A percentile compares a stretch with the other conserved stretches of the same genome.
Conservation (phyloP, 371 early-diverging fungal species). For the Encephalitozoon hellem region DNA sequence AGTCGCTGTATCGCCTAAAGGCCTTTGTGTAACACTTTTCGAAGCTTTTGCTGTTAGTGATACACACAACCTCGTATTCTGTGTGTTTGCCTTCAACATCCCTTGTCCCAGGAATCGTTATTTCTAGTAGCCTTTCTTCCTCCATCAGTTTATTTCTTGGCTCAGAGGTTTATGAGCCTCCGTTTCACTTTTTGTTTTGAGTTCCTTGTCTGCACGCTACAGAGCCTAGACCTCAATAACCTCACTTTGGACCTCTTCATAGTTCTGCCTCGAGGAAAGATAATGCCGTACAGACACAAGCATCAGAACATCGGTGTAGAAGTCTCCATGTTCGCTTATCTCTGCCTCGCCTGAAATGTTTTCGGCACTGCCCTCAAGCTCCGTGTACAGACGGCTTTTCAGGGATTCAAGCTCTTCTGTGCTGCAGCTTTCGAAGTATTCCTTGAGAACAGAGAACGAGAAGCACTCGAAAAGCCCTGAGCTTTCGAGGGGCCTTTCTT, state of each 20-base stretch:
- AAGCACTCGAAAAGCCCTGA: neutral
- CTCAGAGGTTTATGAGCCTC: neutral
- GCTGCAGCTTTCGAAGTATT: neutral
- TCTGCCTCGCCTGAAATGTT: neutral
- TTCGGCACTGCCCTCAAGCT: neutral
- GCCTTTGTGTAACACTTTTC: slow-evolving; percentile 9
- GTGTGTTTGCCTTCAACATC: neutral
- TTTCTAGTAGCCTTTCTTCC: neutral
- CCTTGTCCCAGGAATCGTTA: slow-evolving; percentile 10
- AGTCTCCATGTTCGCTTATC: neutral
- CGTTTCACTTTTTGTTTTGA: neutral
- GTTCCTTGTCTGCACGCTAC: too few relatives aligned
- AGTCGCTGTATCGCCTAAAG: slow-evolving; percentile 21
- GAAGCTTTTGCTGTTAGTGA: slow-evolving; percentile 13
- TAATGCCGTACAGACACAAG: neutral
- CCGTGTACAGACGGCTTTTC: neutral
- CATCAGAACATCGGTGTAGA: neutral
- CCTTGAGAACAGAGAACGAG: slow-evolving; percentile 4
- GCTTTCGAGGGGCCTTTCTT: neutral
- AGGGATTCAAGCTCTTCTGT: neutral
- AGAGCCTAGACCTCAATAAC: neutral
- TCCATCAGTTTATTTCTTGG: neutral
- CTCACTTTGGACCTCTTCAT: neutral
- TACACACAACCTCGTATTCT: slow-evolving; percentile 5
- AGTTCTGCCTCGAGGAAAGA: neutral